Evolutionary conservation across 2,329 filamentous ascomycete genomes (phyloP).

Genomic region (Tolypocladium guangdongense): DNA sequence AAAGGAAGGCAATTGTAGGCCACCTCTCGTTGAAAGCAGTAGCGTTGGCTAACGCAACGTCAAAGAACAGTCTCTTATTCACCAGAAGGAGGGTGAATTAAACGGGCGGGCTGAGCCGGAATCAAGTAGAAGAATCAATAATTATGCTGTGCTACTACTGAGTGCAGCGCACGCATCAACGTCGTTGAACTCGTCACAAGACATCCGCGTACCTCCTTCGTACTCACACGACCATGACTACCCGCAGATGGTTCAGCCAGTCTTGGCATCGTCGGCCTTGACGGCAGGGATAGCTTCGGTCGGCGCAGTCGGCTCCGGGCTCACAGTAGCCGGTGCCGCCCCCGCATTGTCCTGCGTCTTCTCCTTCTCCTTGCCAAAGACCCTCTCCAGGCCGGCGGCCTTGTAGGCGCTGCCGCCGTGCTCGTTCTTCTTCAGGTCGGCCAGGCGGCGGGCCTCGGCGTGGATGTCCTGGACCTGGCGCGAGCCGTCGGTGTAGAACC

Average conservation of each 20-base stretch:
- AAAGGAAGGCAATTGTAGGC: conserved; percentile 10
- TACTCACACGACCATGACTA: too few relatives aligned
- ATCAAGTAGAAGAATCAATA: neutral
- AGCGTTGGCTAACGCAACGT: neutral
- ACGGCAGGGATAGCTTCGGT: conserved; percentile 9
- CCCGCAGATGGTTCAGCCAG: neutral
- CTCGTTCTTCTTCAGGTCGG: conserved; percentile 70
- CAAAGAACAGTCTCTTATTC: neutral
- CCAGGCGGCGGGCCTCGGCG: conserved; percentile 76
- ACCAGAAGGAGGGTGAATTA: neutral
- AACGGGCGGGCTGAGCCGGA: neutral
- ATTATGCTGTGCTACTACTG: neutral
- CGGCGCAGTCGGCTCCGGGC: conserved; percentile 1
- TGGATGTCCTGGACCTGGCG: conserved; percentile 94
- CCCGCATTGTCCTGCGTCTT: conserved; percentile 12
- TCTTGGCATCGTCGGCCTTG: conserved; percentile 15
- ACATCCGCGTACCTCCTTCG: neutral
- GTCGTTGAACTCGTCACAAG: neutral
- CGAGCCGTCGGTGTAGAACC: conserved; percentile 76
- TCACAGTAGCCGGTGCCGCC: neutral
- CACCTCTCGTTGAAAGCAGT: neutral
- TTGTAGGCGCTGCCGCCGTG: conserved; percentile 48
- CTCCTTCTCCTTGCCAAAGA: conserved; percentile 44
- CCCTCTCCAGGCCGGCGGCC: conserved; percentile 44
- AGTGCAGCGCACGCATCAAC: neutral